Percentiles rank a stretch among this genome's conserved stretches.
phyloP scores from a whole-genome alignment of 495 filamentous ascomycete genomes.

The Opeltia flavorubescens region DNA sequence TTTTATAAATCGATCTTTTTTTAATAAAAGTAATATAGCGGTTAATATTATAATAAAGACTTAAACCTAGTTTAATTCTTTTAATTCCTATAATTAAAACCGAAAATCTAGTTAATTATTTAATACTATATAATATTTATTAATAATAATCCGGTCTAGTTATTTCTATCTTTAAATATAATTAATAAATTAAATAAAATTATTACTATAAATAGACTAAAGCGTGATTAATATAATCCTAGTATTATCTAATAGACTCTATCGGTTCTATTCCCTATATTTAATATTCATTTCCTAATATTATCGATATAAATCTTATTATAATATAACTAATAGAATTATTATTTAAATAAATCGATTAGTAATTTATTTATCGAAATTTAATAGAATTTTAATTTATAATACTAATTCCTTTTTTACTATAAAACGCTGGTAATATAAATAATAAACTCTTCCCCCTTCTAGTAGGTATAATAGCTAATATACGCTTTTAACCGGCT shows the following conservation, averaged over 20 bases:
- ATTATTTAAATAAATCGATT: constrained; percentile 3
- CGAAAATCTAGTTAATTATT: too few relatives aligned
- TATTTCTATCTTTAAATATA: too few relatives aligned
- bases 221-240: constrained; percentile 13
- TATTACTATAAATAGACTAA: constrained; percentile 5
- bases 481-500: constrained; percentile 43
- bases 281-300: too few relatives aligned
- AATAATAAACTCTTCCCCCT: constrained; percentile 16
- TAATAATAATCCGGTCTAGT: too few relatives aligned
- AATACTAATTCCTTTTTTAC: too few relatives aligned
- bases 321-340: constrained; percentile 12
- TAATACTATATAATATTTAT: too few relatives aligned
- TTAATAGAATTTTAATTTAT: neutral
- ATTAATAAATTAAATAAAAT: too few relatives aligned
- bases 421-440: constrained; percentile 12
- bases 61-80: constrained; percentile 2
- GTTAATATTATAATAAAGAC: constrained; percentile 17
- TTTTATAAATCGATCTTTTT: too few relatives aligned
- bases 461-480: constrained; percentile 13
- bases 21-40: constrained; percentile 11
- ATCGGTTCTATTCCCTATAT: constrained; percentile 10
- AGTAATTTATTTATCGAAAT: neutral
- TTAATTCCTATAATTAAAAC: too few relatives aligned
- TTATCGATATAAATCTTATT: too few relatives aligned
- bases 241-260: constrained; percentile 5